Evolutionary conservation across 805 yeast genomes (phyloP).

Genomic region (Ascoidea asiatica): DNA sequence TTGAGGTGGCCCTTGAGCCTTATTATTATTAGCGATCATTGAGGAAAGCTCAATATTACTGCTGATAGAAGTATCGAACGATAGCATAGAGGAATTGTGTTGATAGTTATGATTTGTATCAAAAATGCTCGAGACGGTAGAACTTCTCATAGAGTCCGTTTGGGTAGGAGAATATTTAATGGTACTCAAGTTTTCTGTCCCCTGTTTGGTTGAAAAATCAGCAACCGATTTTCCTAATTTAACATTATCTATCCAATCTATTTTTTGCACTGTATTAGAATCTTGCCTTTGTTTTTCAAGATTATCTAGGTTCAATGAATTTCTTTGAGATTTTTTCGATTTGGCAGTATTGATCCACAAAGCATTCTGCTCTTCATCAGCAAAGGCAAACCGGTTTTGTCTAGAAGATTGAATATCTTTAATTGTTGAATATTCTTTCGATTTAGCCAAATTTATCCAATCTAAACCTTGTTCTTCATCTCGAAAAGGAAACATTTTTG

Average conservation of each 20-base stretch:
- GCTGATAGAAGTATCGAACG: background rate
- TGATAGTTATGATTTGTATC: background rate
- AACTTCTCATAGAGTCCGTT: background rate
- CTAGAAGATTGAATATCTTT: background rate
- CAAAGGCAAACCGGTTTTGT: background rate
- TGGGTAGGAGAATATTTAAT: too few species aligned
- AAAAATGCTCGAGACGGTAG: background rate
- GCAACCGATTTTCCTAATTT: background rate
- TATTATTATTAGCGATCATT: background rate
- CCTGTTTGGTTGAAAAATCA: background rate
- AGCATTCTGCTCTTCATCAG: background rate
- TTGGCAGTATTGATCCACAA: background rate
- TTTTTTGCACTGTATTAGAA: background rate
- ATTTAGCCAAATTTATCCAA: background rate
- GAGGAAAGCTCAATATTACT: background rate
- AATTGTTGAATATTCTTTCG: background rate
- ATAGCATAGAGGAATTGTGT: background rate
- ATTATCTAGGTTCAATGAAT: background rate
- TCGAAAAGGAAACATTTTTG: too few species aligned
- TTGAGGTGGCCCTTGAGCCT: too few species aligned
- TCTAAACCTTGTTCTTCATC: background rate
- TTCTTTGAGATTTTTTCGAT: background rate
- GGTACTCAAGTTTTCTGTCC: too few species aligned
- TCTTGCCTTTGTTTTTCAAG: too few species aligned
- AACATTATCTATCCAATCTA: background rate